Base-by-base conservation (phyloP, 2,329 filamentous ascomycete genomes). In the Phialocephala sp. region DNA sequence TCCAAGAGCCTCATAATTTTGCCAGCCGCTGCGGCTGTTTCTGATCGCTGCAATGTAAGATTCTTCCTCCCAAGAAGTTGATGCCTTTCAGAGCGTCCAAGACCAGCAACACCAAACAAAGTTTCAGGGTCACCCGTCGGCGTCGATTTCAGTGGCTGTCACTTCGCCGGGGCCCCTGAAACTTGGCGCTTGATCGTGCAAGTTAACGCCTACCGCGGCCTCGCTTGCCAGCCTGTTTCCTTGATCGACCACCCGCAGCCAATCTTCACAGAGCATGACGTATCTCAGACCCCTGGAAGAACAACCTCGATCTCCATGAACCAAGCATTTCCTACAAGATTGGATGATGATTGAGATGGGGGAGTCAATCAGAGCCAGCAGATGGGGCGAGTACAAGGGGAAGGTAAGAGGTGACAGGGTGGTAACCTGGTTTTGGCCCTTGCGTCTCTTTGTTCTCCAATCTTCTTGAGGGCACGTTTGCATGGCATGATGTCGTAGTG, bases 401-500 rank as follows among this genome's bases (percentile, higher is more conserved):
- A 36, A 20, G 12, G 14, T 18, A 37, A 27, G 14, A 37, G 27
- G 39, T 39, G 54, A 39, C 37, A 63, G 45, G 62, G 55, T 39
- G 9, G n/a, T 39, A 39, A 57, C 55, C 55, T 41, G 32, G 54
- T 37, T 57, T 57, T 14, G 35, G 12, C 35, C 36, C 32, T 57
- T 15, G 32, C 6, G n/a, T 5, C 12, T 56, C 57, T 50, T 57
- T 64, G 37, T 56, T 43, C 22, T 24, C 20, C 14, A 22, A n/a
- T 15, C 15, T 52, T 20, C 24, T 52, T 52, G 35, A 8, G 32
- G 32, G 32, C 24, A 11, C 12, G 50, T 50, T 50, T 50, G 45
- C 24, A 18, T 35, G 20, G 57, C 37, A 60, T 64, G 62, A 64
- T 64, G 62, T 64, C 57, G 62, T 60, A 60, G 47, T 50, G 55